phyloP scores from a whole-genome alignment of 352 stramenopile species.

The Pythium periplocum region DNA sequence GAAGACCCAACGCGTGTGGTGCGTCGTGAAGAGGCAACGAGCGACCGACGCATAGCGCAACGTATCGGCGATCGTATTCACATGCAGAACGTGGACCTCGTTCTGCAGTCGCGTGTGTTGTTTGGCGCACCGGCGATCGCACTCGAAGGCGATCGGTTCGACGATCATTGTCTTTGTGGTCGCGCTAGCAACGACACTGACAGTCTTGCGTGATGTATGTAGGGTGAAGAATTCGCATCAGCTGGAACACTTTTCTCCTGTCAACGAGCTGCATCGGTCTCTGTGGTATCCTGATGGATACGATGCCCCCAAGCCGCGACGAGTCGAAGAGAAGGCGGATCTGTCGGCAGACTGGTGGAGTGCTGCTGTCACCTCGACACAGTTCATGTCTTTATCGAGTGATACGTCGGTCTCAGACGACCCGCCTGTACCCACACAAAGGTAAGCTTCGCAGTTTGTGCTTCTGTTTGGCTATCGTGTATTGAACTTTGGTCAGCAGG shows the following conservation, averaged over 20 bases:
- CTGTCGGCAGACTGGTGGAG: too few species aligned
- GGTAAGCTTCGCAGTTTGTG: too few species aligned
- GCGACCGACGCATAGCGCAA: not conserved
- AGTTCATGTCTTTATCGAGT: too few species aligned
- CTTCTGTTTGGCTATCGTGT: too few species aligned
- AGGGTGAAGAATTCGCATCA: slow-evolving; percentile 1
- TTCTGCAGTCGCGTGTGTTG: slow-evolving; percentile 32
- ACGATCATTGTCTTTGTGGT: too few species aligned
- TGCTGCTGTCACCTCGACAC: too few species aligned
- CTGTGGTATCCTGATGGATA: slow-evolving; percentile 17
- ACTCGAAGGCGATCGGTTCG: not conserved
- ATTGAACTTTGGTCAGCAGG: too few species aligned
- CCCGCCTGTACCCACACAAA: too few species aligned
- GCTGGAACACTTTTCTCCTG: slow-evolving; percentile 3
- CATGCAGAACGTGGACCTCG: slow-evolving; percentile 41
- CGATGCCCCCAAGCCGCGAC: not conserved
- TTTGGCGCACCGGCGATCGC: slow-evolving; percentile 4
- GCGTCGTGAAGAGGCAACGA: slow-evolving; percentile 10
- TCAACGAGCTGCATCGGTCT: slow-evolving; percentile 2
- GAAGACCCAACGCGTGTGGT: slow-evolving; percentile 36
- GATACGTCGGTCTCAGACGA: too few species aligned
- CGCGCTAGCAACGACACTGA: too few species aligned
- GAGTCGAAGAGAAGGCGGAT: too few species aligned
- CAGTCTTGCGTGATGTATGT: too few species aligned
- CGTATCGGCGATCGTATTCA: slow-evolving; percentile 52